These are phyloP conservation scores for Favolaschia claudopus DNA, from an alignment of 768 basidiomycete genomes.

Conservation along the genomic window DNA sequence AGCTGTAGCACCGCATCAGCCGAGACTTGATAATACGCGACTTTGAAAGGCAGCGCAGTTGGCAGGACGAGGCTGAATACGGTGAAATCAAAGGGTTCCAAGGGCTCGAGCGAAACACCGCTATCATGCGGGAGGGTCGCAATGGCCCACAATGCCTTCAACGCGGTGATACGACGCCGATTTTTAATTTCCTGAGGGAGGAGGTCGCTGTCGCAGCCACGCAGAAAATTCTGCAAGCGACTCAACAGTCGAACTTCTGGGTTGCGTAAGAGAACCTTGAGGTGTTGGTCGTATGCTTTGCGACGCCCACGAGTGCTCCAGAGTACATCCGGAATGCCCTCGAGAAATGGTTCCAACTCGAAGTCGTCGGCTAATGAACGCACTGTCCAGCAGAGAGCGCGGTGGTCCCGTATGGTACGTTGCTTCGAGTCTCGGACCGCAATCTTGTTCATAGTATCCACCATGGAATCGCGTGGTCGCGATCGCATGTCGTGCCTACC, in stretches of 20 bases:
- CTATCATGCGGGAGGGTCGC: too few relatives aligned
- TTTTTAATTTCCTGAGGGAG: neutral
- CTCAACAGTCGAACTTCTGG: neutral
- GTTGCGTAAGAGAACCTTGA: neutral
- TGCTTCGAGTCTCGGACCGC: neutral
- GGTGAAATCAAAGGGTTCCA: too few relatives aligned
- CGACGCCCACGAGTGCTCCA: neutral
- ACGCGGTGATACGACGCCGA: neutral
- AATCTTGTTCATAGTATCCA: neutral
- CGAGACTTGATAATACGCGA: too few relatives aligned
- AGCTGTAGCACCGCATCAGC: too few relatives aligned
- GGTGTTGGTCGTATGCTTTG: neutral
- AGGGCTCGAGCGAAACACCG: too few relatives aligned
- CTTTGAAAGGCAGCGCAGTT: too few relatives aligned
- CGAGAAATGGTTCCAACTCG: neutral
- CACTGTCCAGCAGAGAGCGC: neutral
- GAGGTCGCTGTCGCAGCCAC: neutral
- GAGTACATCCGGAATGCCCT: neutral
- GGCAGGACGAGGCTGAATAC: too few relatives aligned
- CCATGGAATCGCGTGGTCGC: neutral
- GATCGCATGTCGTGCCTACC: neutral
- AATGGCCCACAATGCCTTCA: neutral
- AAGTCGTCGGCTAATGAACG: neutral
- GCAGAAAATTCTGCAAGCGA: neutral
- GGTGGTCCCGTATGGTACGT: neutral